Conservation (phyloP, 1,139 yeast genomes). For the Kodamaea derodonti region DNA sequence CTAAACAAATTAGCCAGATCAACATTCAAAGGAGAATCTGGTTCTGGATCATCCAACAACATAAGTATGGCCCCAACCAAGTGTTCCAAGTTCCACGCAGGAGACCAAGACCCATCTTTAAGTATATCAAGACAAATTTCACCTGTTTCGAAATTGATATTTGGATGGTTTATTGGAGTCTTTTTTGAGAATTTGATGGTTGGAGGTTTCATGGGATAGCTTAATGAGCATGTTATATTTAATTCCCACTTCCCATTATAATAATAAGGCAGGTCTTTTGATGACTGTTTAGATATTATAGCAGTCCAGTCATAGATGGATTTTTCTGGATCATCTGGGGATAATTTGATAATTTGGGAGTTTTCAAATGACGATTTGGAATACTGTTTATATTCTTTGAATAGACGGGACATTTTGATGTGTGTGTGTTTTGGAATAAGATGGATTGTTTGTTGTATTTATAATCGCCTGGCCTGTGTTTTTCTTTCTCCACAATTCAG, state of each 20-base stretch:
- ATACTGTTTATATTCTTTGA: constrained; percentile 22
- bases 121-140: constrained; percentile 78
- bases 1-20: constrained; percentile 80
- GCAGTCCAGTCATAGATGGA: constrained; percentile 57
- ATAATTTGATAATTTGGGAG: constrained; percentile 38
- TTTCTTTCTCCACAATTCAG: neutral
- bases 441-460: neutral
- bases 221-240: constrained; percentile 44
- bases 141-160: constrained; percentile 58
- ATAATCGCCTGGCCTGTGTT: too few species aligned
- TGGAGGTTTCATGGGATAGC: constrained; percentile 76
- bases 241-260: constrained; percentile 58
- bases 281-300: constrained; percentile 50
- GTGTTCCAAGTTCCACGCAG: constrained; percentile 78
- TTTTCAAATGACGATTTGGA: constrained; percentile 15
- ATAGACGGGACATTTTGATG: constrained; percentile 12
- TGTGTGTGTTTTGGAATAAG: neutral
- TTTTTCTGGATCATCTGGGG: constrained; percentile 37
- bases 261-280: constrained; percentile 39
- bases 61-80: constrained; percentile 69
- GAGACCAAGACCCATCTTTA: constrained; percentile 68
- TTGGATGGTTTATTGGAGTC: constrained; percentile 71
- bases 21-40: constrained; percentile 79
- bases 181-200: constrained; percentile 43
- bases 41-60: constrained; percentile 74